Percentiles rank a stretch among this genome's conserved stretches.
These are phyloP conservation scores for Metschnikowia koreensis DNA, from an alignment of 805 yeast species.

Conservation along the genomic window DNA sequence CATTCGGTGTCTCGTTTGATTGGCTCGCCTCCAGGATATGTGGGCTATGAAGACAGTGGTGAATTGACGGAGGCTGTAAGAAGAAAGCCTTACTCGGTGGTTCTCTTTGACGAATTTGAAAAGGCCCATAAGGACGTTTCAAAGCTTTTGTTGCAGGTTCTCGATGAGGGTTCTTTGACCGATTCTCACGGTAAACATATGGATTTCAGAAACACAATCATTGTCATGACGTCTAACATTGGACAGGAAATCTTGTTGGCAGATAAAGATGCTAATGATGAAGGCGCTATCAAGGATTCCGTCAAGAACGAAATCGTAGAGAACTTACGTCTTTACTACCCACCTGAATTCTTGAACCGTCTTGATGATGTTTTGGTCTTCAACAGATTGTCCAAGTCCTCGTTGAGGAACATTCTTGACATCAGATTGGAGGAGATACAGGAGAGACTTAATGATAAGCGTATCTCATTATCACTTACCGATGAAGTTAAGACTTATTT, in stretches of 20 bases:
- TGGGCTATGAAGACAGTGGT: constrained; percentile 93
- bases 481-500: constrained; percentile 74
- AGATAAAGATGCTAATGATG: constrained; percentile 57
- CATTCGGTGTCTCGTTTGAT: constrained; percentile 87
- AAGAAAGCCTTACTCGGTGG: constrained; percentile 91
- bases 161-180: constrained; percentile 92
- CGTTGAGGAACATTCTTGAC: constrained; percentile 78
- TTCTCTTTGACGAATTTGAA: constrained; percentile 92
- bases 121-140: constrained; percentile 97
- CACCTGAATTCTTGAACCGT: constrained; percentile 95
- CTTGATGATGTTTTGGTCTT: constrained; percentile 92
- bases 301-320: constrained; percentile 63
- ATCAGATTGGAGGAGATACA: constrained; percentile 80
- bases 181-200: constrained; percentile 94
- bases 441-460: constrained; percentile 72
- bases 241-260: constrained; percentile 86
- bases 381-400: constrained; percentile 78
- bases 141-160: constrained; percentile 82
- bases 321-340: constrained; percentile 67
- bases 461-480: constrained; percentile 58
- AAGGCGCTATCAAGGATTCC: constrained; percentile 54
- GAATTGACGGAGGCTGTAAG: constrained; percentile 95
- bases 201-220: constrained; percentile 91
- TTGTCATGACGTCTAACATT: constrained; percentile 94
- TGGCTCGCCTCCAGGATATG: constrained; percentile 98